phyloP scores from a whole-genome alignment of 805 yeast genomes.

The Ogataea chonburiensis region DNA sequence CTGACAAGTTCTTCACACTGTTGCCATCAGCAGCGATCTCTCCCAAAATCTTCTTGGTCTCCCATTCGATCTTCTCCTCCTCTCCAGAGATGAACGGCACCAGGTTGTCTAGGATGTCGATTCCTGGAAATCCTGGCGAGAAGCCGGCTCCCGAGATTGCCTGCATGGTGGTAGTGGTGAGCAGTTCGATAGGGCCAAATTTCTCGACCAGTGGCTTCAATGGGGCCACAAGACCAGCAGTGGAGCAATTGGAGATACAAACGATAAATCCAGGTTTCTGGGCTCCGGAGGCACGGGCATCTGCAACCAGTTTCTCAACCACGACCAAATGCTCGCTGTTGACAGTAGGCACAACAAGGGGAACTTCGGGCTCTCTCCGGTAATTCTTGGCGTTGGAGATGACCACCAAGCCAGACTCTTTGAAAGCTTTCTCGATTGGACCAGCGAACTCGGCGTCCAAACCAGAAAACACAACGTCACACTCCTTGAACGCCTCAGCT shows the following conservation, averaged over 20 bases:
- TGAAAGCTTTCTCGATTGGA: conserved; percentile 81
- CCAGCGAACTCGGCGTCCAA: conserved; percentile 94
- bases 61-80: conserved; percentile 98
- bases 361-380: conserved; percentile 84
- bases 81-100: conserved; percentile 95
- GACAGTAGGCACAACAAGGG: conserved; percentile 91
- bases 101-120: conserved; percentile 90
- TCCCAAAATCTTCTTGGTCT: conserved; percentile 92
- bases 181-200: conserved; percentile 86
- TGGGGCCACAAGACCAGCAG: conserved; percentile 97
- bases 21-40: conserved; percentile 48
- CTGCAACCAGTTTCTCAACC: conserved; percentile 55
- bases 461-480: conserved; percentile 95
- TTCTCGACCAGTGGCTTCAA: conserved; percentile 86
- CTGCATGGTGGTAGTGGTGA: conserved; percentile 90
- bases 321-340: conserved; percentile 87
- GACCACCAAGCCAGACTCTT: conserved; percentile 75
- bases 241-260: conserved; percentile 97
- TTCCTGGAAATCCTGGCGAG: conserved; percentile 95
- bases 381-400: conserved; percentile 96
- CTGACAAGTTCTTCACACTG: conserved; percentile 57
- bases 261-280: conserved; percentile 77
- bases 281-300: conserved; percentile 54
- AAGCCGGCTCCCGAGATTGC: conserved; percentile 99
- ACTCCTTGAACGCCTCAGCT: conserved; percentile 72